Percentiles rank a stretch among this genome's conserved stretches.
phyloP scores from a whole-genome alignment of 1,284 basidiomycete genomes.

The Phlebopus sp. region DNA sequence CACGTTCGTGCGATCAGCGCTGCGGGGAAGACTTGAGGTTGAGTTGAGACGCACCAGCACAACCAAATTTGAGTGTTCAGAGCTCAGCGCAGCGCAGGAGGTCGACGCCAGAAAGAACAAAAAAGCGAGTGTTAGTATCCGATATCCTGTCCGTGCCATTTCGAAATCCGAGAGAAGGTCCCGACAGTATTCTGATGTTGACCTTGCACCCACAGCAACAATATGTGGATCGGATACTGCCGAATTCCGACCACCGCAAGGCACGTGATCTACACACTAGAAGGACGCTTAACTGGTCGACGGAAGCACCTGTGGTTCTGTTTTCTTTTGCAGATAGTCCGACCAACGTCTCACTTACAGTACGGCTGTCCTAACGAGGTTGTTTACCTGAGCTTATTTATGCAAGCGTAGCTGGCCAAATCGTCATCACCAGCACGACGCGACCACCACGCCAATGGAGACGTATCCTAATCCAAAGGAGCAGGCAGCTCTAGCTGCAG shows the following conservation, averaged over 20 bases:
- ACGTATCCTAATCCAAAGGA: conserved; percentile 40
- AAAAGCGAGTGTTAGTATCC: conserved; percentile 38
- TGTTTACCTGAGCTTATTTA: no score
- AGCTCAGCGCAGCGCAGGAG: conserved; percentile 18
- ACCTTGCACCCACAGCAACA: no score
- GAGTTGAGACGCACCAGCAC: conserved; percentile 25
- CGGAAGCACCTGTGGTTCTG: no score
- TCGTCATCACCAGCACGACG: no score
- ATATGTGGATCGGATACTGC: conserved; percentile 15
- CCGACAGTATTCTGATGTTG: background rate
- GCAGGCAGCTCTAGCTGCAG: conserved; percentile 48
- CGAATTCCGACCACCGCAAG: conserved; percentile 22
- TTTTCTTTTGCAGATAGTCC: no score
- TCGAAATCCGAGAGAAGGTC: conserved; percentile 8
- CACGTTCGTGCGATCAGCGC: conserved; percentile 8
- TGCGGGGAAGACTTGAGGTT: background rate
- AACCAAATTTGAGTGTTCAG: conserved; percentile 24
- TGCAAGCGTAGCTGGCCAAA: no score
- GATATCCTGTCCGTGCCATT: conserved; percentile 20
- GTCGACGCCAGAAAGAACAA: conserved; percentile 32
- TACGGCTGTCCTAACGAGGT: no score
- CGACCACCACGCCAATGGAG: background rate
- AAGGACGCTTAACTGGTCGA: no score
- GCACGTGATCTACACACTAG: conserved; percentile 4
- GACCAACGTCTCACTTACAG: no score